A percentile compares a stretch with the other conserved stretches of the same genome.
These are phyloP conservation scores for Cyclotella baltica DNA, from an alignment of 108 stramenopile genomes.

Conservation along the genomic window DNA sequence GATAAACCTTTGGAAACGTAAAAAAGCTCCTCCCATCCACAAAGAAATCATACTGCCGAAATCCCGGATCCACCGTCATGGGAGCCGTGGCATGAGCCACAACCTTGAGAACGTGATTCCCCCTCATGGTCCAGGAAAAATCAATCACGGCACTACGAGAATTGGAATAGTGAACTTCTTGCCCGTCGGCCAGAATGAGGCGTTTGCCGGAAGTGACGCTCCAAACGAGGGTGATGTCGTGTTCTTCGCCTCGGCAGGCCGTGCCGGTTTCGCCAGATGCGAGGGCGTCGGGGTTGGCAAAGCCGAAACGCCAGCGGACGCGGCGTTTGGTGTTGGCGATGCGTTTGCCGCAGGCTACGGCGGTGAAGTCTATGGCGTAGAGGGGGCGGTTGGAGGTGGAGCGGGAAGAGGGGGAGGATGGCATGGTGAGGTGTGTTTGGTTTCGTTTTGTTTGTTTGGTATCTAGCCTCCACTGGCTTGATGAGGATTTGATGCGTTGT, in stretches of 20 bases:
- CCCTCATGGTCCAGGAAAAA: conserved; percentile 86
- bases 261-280: conserved; percentile 86
- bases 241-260: conserved; percentile 91
- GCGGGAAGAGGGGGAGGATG: conserved; percentile 15
- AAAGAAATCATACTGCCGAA: conserved; percentile 92
- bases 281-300: conserved; percentile 84
- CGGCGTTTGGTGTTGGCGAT: conserved; percentile 89
- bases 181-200: conserved; percentile 77
- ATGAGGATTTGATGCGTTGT: no score
- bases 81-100: conserved; percentile 87
- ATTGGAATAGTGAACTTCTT: conserved; percentile 81
- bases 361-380: conserved; percentile 92
- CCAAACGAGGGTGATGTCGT: conserved; percentile 91
- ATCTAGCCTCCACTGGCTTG: no score
- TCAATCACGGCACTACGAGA: conserved; percentile 78
- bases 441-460: neutral
- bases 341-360: conserved; percentile 86
- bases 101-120: conserved; percentile 91
- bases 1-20: conserved; percentile 88
- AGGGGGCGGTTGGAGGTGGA: conserved; percentile 47
- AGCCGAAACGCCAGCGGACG: conserved; percentile 93
- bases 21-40: conserved; percentile 91
- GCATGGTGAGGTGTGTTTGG: neutral
- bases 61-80: conserved; percentile 77
- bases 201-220: conserved; percentile 87